These are phyloP conservation scores for Ceratobasidium sp. DNA, from an alignment of 1,284 basidiomycete species.

Conservation along the genomic window DNA sequence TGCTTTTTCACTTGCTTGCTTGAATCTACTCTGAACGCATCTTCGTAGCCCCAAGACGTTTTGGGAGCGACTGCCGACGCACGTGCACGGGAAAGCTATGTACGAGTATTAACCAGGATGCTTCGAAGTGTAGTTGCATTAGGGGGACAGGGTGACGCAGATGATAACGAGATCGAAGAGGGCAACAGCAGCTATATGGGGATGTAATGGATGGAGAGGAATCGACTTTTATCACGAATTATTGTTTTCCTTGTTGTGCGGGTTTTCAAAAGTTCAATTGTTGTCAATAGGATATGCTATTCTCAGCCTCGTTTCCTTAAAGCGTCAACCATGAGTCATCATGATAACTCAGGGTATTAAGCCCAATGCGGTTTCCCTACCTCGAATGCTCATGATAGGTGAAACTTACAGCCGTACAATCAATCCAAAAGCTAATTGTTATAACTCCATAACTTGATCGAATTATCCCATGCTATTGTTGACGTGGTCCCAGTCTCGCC, in stretches of 20 bases:
- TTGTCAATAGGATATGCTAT: neutral
- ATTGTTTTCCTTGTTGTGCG: neutral
- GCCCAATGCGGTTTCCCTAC: too few species aligned
- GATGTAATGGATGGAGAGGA: neutral
- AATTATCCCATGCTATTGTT: constrained; percentile 14
- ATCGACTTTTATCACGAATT: neutral
- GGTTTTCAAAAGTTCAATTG: neutral
- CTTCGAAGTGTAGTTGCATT: constrained; percentile 15
- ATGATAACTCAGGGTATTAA: too few species aligned
- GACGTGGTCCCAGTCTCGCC: neutral
- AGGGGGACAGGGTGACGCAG: constrained; percentile 13
- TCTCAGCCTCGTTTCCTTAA: too few species aligned
- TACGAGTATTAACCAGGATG: constrained; percentile 33
- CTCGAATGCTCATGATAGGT: too few species aligned
- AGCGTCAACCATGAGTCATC: too few species aligned
- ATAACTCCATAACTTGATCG: constrained; percentile 11
- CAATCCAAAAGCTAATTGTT: too few species aligned
- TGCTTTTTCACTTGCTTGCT: neutral
- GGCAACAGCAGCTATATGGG: constrained; percentile 6
- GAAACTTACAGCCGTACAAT: too few species aligned
- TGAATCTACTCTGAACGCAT: neutral
- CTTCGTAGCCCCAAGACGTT: constrained; percentile 20
- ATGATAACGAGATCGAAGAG: constrained; percentile 1
- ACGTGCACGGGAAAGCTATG: constrained; percentile 28
- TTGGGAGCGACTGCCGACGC: constrained; percentile 34